These are phyloP conservation scores for Hyaloscypha finlandica DNA, from an alignment of 495 filamentous ascomycete species.

Conservation along the genomic window DNA sequence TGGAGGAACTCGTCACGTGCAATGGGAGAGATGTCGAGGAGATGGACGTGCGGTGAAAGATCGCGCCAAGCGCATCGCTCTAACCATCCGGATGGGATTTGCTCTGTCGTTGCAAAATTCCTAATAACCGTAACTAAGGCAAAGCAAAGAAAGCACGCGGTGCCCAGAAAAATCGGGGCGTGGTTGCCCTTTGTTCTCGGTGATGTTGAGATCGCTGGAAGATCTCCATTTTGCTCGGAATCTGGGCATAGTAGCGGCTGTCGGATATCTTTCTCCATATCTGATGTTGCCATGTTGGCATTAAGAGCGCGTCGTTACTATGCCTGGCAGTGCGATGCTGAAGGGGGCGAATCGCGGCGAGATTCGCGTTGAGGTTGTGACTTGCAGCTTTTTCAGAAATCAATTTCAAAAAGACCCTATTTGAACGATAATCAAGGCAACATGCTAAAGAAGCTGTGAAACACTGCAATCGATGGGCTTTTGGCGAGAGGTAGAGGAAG, in stretches of 20 bases:
- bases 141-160: not conserved
- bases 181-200: not conserved
- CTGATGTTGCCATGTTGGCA: not conserved
- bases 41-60: slow-evolving; percentile 17
- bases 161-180: not conserved
- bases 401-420: too few relatives aligned
- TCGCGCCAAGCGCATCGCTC: slow-evolving; percentile 29
- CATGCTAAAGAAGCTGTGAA: too few relatives aligned
- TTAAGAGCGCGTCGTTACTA: too few relatives aligned
- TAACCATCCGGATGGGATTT: slow-evolving; percentile 2
- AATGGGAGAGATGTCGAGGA: slow-evolving; percentile 32
- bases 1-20: slow-evolving; percentile 28
- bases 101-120: not conserved
- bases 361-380: too few relatives aligned
- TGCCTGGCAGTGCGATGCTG: too few relatives aligned
- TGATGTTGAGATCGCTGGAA: not conserved
- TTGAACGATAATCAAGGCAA: too few relatives aligned
- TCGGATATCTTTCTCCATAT: not conserved
- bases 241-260: not conserved
- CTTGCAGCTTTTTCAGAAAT: too few relatives aligned
- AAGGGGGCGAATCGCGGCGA: too few relatives aligned
- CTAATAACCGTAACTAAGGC: not conserved
- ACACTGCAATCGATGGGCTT: too few relatives aligned
- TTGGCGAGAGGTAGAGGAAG: not conserved
- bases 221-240: not conserved